Base-by-base conservation (phyloP, 768 basidiomycete genomes). In the Russula sp. region DNA sequence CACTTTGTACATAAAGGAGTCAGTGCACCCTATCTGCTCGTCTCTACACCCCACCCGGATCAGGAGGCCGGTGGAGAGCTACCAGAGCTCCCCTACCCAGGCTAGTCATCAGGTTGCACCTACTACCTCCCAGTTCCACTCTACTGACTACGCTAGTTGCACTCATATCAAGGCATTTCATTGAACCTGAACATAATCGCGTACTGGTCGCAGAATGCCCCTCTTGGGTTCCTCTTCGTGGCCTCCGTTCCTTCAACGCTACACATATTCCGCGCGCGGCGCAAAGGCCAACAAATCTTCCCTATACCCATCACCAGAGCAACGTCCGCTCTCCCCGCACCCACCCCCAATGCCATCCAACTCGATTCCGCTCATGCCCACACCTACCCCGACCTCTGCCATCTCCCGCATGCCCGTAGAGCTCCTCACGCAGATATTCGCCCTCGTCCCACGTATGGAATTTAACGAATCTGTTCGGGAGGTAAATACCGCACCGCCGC, bases 351-450 rank as follows among this genome's bases (percentile, higher is more conserved):
- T 20, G 14, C 41, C 35, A 36, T 45, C 42, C 11, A n/a, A 20
- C 35, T 9, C 47, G 13, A 10, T 5, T 16, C 29, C 36, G 7
- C n/a, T 25, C 35, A 9, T 8, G 25, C 18, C 13, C 8, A 2
- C n/a, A 16, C 32, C 43, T 20, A 7, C n/a, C 9, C 32, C 43
- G 13, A 39, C 29, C 13, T 45, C 55, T 18, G 42, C 55, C 2
- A 61, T 62, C 43, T 52, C 50, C 5, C 14, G 35, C 41, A 5
- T 62, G 18, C 61, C 61, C n/a, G 38, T 50, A n/a, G 61, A 58
- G 14, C 42, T 57, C 43, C 61, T 62, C 43, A 39, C 20, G 7
- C 49, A 38, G n/a, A 52, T 62, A 38, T 58, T 62, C 38, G n/a
- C 14, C n/a, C 61, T 34, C 7, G 49, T 62, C n/a, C 61, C 61